Conservation (phyloP, 352 stramenopile species). For the Phytophthora rubi region DNA sequence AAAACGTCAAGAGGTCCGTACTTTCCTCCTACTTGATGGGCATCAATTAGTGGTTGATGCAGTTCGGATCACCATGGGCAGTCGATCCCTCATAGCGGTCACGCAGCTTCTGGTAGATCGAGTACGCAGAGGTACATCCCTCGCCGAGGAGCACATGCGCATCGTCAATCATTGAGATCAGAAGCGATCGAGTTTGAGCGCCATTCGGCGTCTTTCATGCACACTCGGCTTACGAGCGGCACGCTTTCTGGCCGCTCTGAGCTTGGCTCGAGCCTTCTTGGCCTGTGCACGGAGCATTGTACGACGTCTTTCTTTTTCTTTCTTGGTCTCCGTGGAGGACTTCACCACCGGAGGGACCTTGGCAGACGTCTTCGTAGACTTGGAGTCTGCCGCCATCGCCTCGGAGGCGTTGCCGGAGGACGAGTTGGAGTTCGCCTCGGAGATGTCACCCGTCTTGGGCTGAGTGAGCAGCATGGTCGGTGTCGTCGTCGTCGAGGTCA, state of each 20-base stretch:
- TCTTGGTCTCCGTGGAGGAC: background rate
- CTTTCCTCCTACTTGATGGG: too few relatives aligned
- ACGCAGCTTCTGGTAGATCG: slow-evolving; percentile 12
- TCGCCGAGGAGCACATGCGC: slow-evolving; percentile 10
- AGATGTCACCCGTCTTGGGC: background rate
- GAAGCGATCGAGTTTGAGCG: slow-evolving; percentile 8
- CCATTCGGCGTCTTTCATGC: too few relatives aligned
- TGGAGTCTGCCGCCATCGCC: background rate
- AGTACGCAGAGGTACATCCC: slow-evolving; percentile 5
- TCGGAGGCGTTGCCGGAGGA: background rate
- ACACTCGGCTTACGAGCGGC: too few relatives aligned
- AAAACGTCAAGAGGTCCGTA: too few relatives aligned
- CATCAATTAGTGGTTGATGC: too few relatives aligned
- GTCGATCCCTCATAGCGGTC: too few relatives aligned
- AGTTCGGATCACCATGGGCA: too few relatives aligned
- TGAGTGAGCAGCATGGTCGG: background rate
- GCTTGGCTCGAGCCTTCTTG: background rate
- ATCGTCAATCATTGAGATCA: slow-evolving; percentile 24
- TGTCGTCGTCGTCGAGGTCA: background rate
- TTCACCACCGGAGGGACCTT: background rate
- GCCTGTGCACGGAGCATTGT: background rate
- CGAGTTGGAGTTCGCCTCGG: background rate
- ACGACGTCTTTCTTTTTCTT: background rate
- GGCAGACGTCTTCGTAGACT: too few relatives aligned
- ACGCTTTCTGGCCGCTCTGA: background rate